Evolutionary conservation across 1,284 basidiomycete species (phyloP), one percentile per base, ranked within the genome.

Genomic region (Rhodotorula sp.): DNA sequence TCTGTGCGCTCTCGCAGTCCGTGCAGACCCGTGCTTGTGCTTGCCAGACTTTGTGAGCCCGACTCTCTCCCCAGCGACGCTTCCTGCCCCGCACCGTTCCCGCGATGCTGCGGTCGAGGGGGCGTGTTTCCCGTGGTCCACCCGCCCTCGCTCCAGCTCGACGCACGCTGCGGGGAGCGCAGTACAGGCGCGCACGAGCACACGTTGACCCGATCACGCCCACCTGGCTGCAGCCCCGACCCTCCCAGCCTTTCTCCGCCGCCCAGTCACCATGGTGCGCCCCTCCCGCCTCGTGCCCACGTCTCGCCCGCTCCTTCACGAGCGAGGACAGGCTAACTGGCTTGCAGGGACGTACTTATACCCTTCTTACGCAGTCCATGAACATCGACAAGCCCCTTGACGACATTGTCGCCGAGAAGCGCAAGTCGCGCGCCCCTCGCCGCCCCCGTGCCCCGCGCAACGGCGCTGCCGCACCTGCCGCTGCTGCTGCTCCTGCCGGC

Each of bases 331-430:
- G 23, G 4, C 52, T 13, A 27, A 1, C 21, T 42, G 25, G 12
- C 8, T n/a, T 5, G 13, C 13, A 7, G 7, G n/a, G 14, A 17
- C 19, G 12, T 21, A 14, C 61, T 1, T 41, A 16, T 14, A 10
- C 25, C 21, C 41, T 34, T 34, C 50, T 7, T 46, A 23, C 55
- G 14, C 66, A 67, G 68, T 70, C 69, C 45, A 66, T 70, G 63
- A 70, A 67, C 77, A 81, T 84, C 77, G 92, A 95, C 85, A 90
- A 91, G 84, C 87, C 91, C 79, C 91, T 96, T 78, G 93, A 95
- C 82, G 90, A 94, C 79, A 92, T 96, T 64, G 74, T 78, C 68
- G 59, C 70, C 58, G 59, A 71, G 53, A 78, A 77, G 72, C 66
- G 73, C 70, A 75, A 76, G 73, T n/a, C 65, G 34, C 65, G 72